phyloP scores from a whole-genome alignment of 106 monocot genomes.

The Gastrodia elata region DNA sequence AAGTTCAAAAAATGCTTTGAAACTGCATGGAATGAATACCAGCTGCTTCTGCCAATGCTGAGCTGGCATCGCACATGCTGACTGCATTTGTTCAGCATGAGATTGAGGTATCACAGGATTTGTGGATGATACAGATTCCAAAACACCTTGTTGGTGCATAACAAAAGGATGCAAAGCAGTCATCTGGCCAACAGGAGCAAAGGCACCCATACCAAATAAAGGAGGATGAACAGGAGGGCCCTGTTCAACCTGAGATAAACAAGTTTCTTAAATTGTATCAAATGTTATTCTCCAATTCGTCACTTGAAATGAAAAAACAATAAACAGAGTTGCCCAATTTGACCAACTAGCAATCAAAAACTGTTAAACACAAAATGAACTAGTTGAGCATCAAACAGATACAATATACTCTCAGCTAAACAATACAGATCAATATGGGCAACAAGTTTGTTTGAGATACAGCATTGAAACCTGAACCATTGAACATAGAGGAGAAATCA shows the following conservation, averaged over 20 bases:
- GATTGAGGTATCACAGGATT: conserved; percentile 32
- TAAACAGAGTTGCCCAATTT: background rate
- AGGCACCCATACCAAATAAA: conserved; percentile 39
- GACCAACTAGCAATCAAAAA: background rate
- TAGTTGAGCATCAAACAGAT: background rate
- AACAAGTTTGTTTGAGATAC: background rate
- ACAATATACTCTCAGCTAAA: background rate
- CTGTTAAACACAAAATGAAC: background rate
- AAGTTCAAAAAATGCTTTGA: background rate
- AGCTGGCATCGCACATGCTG: conserved; percentile 18
- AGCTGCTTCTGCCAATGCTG: conserved; percentile 41
- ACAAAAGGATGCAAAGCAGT: conserved; percentile 58
- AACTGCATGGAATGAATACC: conserved; percentile 23
- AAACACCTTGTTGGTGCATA: conserved; percentile 61
- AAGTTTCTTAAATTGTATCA: background rate
- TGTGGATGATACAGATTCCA: conserved; percentile 37
- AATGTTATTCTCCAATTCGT: background rate
- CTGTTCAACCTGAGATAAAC: conserved; percentile 35
- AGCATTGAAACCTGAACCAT: background rate
- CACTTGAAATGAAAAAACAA: background rate
- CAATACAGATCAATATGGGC: background rate
- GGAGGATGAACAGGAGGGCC: conserved; percentile 39
- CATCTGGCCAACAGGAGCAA: conserved; percentile 46
- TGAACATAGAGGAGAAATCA: too few relatives aligned
- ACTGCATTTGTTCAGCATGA: conserved; percentile 44